Base-by-base conservation (phyloP, 2,329 filamentous ascomycete species). In the Stagonosporopsis chrysanthemi region DNA sequence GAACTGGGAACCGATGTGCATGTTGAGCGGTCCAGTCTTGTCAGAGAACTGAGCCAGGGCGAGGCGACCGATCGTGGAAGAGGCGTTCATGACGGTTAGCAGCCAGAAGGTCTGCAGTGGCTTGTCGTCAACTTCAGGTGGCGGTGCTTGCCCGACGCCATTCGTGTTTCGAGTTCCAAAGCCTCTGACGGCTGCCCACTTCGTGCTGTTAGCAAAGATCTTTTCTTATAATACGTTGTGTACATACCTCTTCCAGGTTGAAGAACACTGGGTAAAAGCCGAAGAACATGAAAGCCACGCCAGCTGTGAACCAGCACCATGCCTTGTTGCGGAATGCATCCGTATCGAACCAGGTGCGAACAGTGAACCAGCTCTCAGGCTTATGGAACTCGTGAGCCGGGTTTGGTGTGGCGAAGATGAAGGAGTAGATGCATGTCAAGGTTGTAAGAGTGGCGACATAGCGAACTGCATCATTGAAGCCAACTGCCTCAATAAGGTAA, bases 201-300 rank as follows among this genome's bases (percentile, higher is more conserved):
- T 19, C 24, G 23, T 23, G 26, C 17, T 41, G 56, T 73, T 52
- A 73, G 65, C 17, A 36, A 14, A 42, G n/a, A 42, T 17, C 6
- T 33, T 17, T n/a, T 2, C 11, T 33, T 41, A 11, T 1, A 28
- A 41, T 2, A 33, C 14, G 17, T 11, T 33, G 12, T 23, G 19
- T 45, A 65, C 71, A 58, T 66, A 77, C 76, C 68, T 83, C 81
- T 65, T 83, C 80, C 28, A 83, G 76, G 58, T 82, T 82, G 74
- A 83, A 83, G 71, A 83, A 82, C 19, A 83, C 70, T 3, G 80
- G 77, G 58, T 83, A 83, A 66, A 83, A 83, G 22, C 81, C 81
- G 45, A 82, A 76, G 72, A 83, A 83, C 43, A 83, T 71, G 59
- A 81, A 79, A 1, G 75, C 72, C n/a, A 82, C 77, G 5, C 76